These are phyloP conservation scores for Barnettozyma vustinii DNA, from an alignment of 805 yeast genomes.

Conservation along the genomic window DNA sequence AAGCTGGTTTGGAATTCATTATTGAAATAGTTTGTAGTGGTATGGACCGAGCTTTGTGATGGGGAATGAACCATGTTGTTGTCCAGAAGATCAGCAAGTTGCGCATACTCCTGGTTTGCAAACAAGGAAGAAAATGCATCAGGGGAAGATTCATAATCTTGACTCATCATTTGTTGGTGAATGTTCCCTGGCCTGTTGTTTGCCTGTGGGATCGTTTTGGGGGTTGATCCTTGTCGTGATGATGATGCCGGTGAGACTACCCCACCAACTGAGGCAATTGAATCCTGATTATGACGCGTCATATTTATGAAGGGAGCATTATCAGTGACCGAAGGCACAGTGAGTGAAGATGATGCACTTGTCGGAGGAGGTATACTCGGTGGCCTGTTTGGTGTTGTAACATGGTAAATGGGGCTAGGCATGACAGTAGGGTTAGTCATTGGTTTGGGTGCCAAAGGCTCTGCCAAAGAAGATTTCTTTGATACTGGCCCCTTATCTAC, in stretches of 20 bases:
- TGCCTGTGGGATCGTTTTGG: not conserved
- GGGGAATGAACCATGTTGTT: constrained; percentile 16
- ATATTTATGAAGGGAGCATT: not conserved
- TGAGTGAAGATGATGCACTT: not conserved
- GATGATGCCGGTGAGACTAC: not conserved
- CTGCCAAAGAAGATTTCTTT: not conserved
- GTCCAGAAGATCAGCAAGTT: constrained; percentile 35
- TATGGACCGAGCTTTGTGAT: constrained; percentile 19
- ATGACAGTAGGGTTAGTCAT: not conserved
- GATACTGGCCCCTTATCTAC: not conserved
- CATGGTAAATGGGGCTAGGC: not conserved
- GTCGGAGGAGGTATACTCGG: not conserved
- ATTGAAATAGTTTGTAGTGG: constrained; percentile 11
- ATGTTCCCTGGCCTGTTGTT: not conserved
- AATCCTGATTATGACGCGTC: not conserved
- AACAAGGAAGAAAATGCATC: constrained; percentile 27
- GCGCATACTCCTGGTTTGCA: constrained; percentile 38
- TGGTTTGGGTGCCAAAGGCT: not conserved
- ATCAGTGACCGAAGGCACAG: not conserved
- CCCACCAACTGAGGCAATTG: not conserved
- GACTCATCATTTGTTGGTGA: constrained; percentile 3
- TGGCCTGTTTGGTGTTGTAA: not conserved
- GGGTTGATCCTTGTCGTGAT: not conserved
- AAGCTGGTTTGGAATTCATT: constrained; percentile 25
- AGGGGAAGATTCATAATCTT: constrained; percentile 17